These are phyloP conservation scores for Sisymbrium altissimum DNA, from an alignment of 345 rosid genomes.

Conservation along the genomic window DNA sequence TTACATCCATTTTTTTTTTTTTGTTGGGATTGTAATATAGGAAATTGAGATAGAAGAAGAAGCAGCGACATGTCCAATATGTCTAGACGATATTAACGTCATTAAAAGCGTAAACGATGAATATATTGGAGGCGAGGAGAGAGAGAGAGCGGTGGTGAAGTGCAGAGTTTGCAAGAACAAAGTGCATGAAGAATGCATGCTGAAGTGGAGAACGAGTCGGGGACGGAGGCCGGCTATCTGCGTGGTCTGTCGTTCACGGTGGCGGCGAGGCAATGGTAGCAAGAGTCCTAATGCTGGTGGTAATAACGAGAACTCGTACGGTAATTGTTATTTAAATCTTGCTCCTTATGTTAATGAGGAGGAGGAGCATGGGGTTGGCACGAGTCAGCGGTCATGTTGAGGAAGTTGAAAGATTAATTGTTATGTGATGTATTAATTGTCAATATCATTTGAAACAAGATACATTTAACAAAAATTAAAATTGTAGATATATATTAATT, in stretches of 20 bases:
- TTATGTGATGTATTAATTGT: slow-evolving; percentile 4
- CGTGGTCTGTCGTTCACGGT: slow-evolving; percentile 80
- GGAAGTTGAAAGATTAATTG: neutral
- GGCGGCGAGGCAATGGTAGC: slow-evolving; percentile 50
- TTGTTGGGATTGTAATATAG: neutral
- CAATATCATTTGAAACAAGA: neutral
- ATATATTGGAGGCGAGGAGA: slow-evolving; percentile 5
- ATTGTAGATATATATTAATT: neutral
- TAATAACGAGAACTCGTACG: slow-evolving; percentile 12
- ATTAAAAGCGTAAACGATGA: neutral
- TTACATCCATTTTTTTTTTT: neutral
- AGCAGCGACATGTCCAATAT: slow-evolving; percentile 54
- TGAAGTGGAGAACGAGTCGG: slow-evolving; percentile 68
- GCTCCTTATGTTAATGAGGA: slow-evolving; percentile 50
- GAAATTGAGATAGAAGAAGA: slow-evolving; percentile 37
- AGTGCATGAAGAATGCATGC: slow-evolving; percentile 77
- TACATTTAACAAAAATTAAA: neutral
- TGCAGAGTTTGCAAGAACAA: slow-evolving; percentile 67
- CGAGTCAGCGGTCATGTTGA: slow-evolving; percentile 30
- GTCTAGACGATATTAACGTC: slow-evolving; percentile 56
- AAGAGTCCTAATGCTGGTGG: slow-evolving; percentile 5
- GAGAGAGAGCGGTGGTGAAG: slow-evolving; percentile 40
- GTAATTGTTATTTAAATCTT: slow-evolving; percentile 61
- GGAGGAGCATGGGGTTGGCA: slow-evolving; percentile 26
- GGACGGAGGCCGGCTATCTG: slow-evolving; percentile 66